A percentile compares a stretch with the other conserved stretches of the same genome.
phyloP scores from a whole-genome alignment of 495 filamentous ascomycete genomes.

The Aspergillus ellipticus region DNA sequence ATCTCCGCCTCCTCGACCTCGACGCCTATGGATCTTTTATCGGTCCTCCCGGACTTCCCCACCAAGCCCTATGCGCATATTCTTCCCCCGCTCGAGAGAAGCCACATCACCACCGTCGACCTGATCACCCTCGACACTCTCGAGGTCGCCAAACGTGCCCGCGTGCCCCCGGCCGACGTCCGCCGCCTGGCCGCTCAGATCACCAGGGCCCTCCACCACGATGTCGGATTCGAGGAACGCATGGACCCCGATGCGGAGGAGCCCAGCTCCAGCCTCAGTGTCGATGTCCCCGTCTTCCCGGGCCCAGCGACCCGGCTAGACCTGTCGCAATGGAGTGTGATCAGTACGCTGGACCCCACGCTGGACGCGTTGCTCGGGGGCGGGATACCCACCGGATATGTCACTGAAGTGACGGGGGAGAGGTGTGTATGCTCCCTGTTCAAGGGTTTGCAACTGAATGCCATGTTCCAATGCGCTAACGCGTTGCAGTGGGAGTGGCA shows the following conservation, averaged over 20 bases:
- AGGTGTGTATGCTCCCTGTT: constrained; percentile 46
- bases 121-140: constrained; percentile 78
- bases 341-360: constrained; percentile 74
- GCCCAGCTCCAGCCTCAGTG: constrained; percentile 26
- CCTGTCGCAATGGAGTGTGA: constrained; percentile 49
- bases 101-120: constrained; percentile 72
- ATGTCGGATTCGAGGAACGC: constrained; percentile 49
- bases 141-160: constrained; percentile 82
- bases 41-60: constrained; percentile 76
- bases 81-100: constrained; percentile 73
- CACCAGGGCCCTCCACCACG: constrained; percentile 59
- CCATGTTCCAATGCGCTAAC: constrained; percentile 1
- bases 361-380: constrained; percentile 77
- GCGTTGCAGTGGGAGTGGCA: constrained; percentile 68
- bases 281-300: constrained; percentile 13
- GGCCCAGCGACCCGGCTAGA: constrained; percentile 30
- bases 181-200: constrained; percentile 64
- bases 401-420: constrained; percentile 91
- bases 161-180: constrained; percentile 75
- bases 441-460: background rate
- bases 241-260: constrained; percentile 16
- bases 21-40: constrained; percentile 70
- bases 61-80: constrained; percentile 66
- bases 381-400: constrained; percentile 76
- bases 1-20: background rate